Evolutionary conservation across 371 early-diverging fungal genomes (phyloP), one percentile per base, ranked within the genome.

Genomic region (Rhizomucor pusillus): DNA sequence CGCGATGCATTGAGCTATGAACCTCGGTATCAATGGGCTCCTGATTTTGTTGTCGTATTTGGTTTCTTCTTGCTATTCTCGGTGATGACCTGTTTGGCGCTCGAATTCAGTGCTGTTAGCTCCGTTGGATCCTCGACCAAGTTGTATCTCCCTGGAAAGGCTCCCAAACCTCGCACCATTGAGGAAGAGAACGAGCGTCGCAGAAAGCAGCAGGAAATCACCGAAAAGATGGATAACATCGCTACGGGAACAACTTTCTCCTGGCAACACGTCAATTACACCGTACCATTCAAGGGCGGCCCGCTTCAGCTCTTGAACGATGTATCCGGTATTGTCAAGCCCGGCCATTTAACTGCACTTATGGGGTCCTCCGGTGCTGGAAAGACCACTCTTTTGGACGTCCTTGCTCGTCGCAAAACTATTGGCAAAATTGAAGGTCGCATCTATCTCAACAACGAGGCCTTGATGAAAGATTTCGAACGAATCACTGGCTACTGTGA

Each of bases 291-390:
- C 60, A 75, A 78, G 52, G 77, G 72, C 29, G 75, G 72, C 19
- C 53, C 67, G 10, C 61, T 62, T 12, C 75, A 75, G 57, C 65
- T 80, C 12, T 62, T 80, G 12, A 67, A 72, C 53, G 78, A 75
- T 25, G 57, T 83, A 36, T 55, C 51, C 18, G 71, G 76, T 12
- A 78, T 80, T 43, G 73, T 87, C 55, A 80, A 81, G 53, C 84
- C 86, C 0, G 89, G 89, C 49, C 75, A 79, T 29, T 70, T 88
- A 69, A 82, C 85, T 1, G 94, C 92, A 2, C 61, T 93, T 16
- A 86, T 93, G 87, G 92, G 92, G 16, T 78, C 87, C 3, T 85
- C 87, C 20, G 92, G 92, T 51, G 86, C 89, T 20, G 95, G 95
- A 43, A 94, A 95, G 69, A 89, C 92, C 0, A 90, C 93, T 1